Evolutionary conservation across 805 yeast genomes (phyloP).

Genomic region (Saccharomyces jurei): DNA sequence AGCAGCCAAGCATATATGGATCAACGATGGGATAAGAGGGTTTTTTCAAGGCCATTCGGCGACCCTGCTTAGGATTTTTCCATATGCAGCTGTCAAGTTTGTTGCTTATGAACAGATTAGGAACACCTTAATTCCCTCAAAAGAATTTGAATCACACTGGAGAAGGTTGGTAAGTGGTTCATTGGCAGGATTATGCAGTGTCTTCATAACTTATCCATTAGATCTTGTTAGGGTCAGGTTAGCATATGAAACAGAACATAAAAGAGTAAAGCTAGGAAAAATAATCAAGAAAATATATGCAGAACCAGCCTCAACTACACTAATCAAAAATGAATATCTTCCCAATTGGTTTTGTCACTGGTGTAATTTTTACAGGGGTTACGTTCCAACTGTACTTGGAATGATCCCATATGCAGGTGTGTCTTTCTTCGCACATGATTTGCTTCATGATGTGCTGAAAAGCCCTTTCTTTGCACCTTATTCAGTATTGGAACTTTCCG

Average conservation of each 20-base stretch:
- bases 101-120: slow-evolving; percentile 93
- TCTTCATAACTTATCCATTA: slow-evolving; percentile 83
- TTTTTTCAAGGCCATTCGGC: slow-evolving; percentile 94
- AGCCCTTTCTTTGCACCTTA: slow-evolving; percentile 46
- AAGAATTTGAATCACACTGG: slow-evolving; percentile 65
- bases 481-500: slow-evolving; percentile 35
- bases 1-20: slow-evolving; percentile 63
- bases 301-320: slow-evolving; percentile 27
- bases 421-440: slow-evolving; percentile 88
- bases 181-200: slow-evolving; percentile 79
- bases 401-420: slow-evolving; percentile 98
- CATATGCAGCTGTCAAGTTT: slow-evolving; percentile 94
- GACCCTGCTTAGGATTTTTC: slow-evolving; percentile 82
- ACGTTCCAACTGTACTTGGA: slow-evolving; percentile 86
- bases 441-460: slow-evolving; percentile 78
- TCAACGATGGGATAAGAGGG: slow-evolving; percentile 66
- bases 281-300: slow-evolving; percentile 25
- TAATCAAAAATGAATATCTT: slow-evolving; percentile 30
- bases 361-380: slow-evolving; percentile 84
- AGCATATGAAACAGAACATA: slow-evolving; percentile 70
- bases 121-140: slow-evolving; percentile 65
- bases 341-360: slow-evolving; percentile 31
- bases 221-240: slow-evolving; percentile 84
- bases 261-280: slow-evolving; percentile 21
- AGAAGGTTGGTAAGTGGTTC: slow-evolving; percentile 85